A percentile compares a stretch with the other conserved stretches of the same genome.
Evolutionary conservation across 805 yeast genomes (phyloP).

Genomic region (Kluyveromyces siamensis): DNA sequence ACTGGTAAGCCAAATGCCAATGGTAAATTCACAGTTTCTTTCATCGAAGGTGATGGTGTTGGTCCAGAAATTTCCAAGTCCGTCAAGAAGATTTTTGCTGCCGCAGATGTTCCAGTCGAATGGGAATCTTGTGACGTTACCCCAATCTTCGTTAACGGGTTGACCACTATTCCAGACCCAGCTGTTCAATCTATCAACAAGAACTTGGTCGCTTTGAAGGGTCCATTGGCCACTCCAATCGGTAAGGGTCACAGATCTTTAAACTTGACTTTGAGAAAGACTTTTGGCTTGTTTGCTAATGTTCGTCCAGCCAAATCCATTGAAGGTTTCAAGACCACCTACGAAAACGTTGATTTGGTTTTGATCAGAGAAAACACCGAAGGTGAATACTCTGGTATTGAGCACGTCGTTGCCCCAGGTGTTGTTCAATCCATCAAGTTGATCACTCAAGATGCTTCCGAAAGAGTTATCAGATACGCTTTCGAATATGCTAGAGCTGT

Average conservation of each 20-base stretch:
- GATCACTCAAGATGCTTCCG: constrained; percentile 93
- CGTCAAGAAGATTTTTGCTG: constrained; percentile 84
- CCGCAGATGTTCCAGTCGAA: constrained; percentile 91
- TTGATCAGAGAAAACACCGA: constrained; percentile 98
- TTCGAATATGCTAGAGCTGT: constrained; percentile 90
- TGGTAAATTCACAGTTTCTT: constrained; percentile 87
- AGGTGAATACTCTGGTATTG: constrained; percentile 99
- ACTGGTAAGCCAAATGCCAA: constrained; percentile 32
- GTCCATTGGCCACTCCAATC: constrained; percentile 97
- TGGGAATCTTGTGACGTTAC: constrained; percentile 98
- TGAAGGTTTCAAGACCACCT: constrained; percentile 83
- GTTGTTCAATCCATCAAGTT: constrained; percentile 96
- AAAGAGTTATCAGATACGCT: constrained; percentile 93
- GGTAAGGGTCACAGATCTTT: constrained; percentile 98
- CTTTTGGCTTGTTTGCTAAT: constrained; percentile 92
- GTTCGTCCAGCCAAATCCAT: constrained; percentile 95
- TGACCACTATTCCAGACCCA: constrained; percentile 84
- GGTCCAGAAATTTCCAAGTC: constrained; percentile 94
- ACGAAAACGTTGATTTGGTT: constrained; percentile 80
- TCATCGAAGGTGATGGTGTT: constrained; percentile 98
- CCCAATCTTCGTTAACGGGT: constrained; percentile 84
- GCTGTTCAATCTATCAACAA: constrained; percentile 90
- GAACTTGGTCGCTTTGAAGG: constrained; percentile 92
- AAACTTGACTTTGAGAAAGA: constrained; percentile 95
- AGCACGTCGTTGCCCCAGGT: constrained; percentile 96